Conservation (phyloP, 2,329 filamentous ascomycete genomes). For the Mariannaea elegans region DNA sequence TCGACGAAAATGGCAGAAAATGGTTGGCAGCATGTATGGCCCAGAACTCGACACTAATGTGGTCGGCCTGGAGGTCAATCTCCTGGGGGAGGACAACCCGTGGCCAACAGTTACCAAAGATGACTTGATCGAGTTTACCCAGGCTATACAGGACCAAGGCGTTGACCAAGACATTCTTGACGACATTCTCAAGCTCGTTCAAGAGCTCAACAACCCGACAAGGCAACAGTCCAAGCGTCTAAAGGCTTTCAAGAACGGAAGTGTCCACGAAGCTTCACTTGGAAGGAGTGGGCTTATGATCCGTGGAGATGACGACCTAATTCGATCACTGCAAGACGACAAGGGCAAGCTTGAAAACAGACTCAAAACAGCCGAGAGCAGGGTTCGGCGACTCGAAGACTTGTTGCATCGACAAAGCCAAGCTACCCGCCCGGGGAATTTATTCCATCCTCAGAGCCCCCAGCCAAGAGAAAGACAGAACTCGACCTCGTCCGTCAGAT, state of each 20-base stretch:
- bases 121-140: slow-evolving; percentile 80
- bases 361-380: slow-evolving; percentile 84
- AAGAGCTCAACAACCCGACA: slow-evolving; percentile 82
- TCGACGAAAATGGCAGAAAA: slow-evolving; percentile 89
- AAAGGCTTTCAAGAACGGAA: slow-evolving; percentile 96
- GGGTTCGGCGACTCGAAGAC: slow-evolving; percentile 90
- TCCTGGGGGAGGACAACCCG: slow-evolving; percentile 78
- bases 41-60: slow-evolving; percentile 74
- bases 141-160: slow-evolving; percentile 70
- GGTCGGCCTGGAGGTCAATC: slow-evolving; percentile 83
- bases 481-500: slow-evolving; percentile 58
- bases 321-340: slow-evolving; percentile 81
- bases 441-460: slow-evolving; percentile 61
- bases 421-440: slow-evolving; percentile 61
- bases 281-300: slow-evolving; percentile 87
- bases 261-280: slow-evolving; percentile 88
- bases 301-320: slow-evolving; percentile 85
- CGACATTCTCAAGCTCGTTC: slow-evolving; percentile 79
- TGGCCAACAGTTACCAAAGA: slow-evolving; percentile 83
- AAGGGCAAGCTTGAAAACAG: slow-evolving; percentile 79
- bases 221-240: slow-evolving; percentile 87
- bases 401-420: slow-evolving; percentile 85
- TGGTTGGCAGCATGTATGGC: slow-evolving; percentile 78
- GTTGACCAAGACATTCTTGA: slow-evolving; percentile 72
- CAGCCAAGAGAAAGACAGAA: slow-evolving; percentile 60